Base-by-base conservation (phyloP, 2,329 filamentous ascomycete genomes). In the Nemania diffusa region DNA sequence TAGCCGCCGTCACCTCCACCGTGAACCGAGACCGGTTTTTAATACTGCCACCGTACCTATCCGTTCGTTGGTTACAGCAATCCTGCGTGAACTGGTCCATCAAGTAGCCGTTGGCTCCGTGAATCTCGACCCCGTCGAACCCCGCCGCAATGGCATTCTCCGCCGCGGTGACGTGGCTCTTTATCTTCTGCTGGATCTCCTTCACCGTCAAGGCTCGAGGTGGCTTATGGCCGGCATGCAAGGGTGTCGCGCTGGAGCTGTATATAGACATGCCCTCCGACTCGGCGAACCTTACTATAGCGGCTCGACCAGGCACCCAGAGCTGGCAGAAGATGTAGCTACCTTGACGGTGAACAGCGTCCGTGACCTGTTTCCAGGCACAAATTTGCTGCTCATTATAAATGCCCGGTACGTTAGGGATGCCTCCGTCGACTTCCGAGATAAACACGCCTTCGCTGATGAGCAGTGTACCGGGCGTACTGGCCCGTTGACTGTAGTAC, bases 111-210 rank as follows among this genome's bases (percentile, higher is more conserved):
- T 90, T 88, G 0, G 85, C 86, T 0, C 76, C 83, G 56, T 87
- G 83, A 3, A 83, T 75, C 69, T 94, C 92, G 52, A 94, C 86
- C 0, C 88, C 89, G 72, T 95, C 92, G 34, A 91, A 90, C 0
- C 92, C 92, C 0, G 87, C 88, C 57, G 82, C 80, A 0, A 92
- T 77, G 0, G n/a, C n/a, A n/a, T 87, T 83, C 69, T 83, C 81
- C 0, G 84, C 79, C 0, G 86, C 85, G 0, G 79, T 81, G 0
- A 82, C 85, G 76, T 85, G 93, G 0, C 86, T 86, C 0, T 78
- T 74, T 69, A 90, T 88, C 67, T 89, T 82, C 1, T 83, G 77
- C 55, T 88, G 80, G 58, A 94, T 93, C 27, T 93, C 90, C 0
- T 84, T 78, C 13, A 85, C 78, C 0, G 87, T 90, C 86, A 94